Evolutionary conservation across 306 rosid genomes (phyloP).

Genomic region (Quillaja saponaria): DNA sequence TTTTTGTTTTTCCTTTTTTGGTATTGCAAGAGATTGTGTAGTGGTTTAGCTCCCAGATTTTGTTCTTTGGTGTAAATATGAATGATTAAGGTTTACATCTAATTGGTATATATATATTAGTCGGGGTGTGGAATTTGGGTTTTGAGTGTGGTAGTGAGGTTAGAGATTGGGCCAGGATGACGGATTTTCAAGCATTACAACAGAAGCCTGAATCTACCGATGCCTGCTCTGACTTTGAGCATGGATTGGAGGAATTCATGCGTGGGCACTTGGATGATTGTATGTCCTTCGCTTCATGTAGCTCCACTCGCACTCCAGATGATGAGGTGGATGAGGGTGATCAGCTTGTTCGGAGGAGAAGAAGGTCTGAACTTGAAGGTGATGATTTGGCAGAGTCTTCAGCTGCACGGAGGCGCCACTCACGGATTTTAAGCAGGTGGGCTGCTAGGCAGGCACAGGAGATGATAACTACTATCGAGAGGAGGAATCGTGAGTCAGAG

Average conservation of each 20-base stretch:
- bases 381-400: slow-evolving; percentile 95
- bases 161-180: slow-evolving; percentile 58
- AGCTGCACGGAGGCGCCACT: slow-evolving; percentile 81
- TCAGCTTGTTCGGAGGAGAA: slow-evolving; percentile 85
- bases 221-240: slow-evolving; percentile 71
- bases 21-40: slow-evolving; percentile 50
- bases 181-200: slow-evolving; percentile 78
- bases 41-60: slow-evolving; percentile 38
- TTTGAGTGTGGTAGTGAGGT: slow-evolving; percentile 37
- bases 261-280: slow-evolving; percentile 97
- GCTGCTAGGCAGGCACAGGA: slow-evolving; percentile 99
- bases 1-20: slow-evolving; percentile 45
- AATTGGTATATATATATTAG: slow-evolving; percentile 31
- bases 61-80: slow-evolving; percentile 33
- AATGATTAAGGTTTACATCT: slow-evolving; percentile 30
- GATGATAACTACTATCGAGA: slow-evolving; percentile 98
- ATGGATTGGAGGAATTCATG: slow-evolving; percentile 86
- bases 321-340: slow-evolving; percentile 89
- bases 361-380: slow-evolving; percentile 93
- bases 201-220: slow-evolving; percentile 95
- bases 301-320: slow-evolving; percentile 69
- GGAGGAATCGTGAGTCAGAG: slow-evolving; percentile 95
- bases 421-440: slow-evolving; percentile 88
- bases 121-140: slow-evolving; percentile 39
- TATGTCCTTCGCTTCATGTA: slow-evolving; percentile 93